Evolutionary conservation across 176 grass and related monocot genomes (phyloP).

Genomic region (Oropetium thomaeum): DNA sequence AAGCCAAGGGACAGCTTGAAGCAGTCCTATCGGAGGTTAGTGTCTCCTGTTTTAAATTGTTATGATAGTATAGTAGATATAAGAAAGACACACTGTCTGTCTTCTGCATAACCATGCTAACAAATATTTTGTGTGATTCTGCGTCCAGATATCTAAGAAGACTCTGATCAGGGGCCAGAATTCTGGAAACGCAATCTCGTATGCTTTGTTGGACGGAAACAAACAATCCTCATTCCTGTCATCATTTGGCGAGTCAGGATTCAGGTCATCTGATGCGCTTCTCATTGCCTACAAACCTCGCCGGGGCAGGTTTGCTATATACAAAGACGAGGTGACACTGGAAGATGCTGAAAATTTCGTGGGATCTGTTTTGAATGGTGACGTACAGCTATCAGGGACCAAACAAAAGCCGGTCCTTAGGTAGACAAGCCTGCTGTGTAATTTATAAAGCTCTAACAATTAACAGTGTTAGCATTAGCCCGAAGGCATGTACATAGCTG

Average conservation of each 20-base stretch:
- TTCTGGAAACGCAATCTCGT: constrained; percentile 46
- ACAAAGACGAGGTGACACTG: constrained; percentile 46
- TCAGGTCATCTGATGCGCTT: constrained; percentile 48
- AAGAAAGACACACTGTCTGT: not conserved
- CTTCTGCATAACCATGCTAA: not conserved
- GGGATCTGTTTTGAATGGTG: constrained; percentile 73
- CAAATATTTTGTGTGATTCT: constrained; percentile 9
- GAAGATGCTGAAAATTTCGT: constrained; percentile 82
- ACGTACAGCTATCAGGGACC: constrained; percentile 52
- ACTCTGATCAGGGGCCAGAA: constrained; percentile 64
- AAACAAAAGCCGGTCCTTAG: constrained; percentile 55
- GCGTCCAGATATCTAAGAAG: constrained; percentile 78
- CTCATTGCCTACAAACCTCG: constrained; percentile 82
- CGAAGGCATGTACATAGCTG: constrained; percentile 1
- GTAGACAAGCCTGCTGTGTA: constrained; percentile 25
- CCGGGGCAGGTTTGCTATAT: constrained; percentile 51
- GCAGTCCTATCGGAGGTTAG: constrained; percentile 59
- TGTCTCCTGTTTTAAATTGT: not conserved
- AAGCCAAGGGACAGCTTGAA: constrained; percentile 56
- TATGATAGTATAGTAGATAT: not conserved
- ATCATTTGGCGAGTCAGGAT: constrained; percentile 64
- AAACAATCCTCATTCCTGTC: constrained; percentile 63
- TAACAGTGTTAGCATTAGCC: not conserved
- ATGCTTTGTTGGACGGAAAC: constrained; percentile 61
- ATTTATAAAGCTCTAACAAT: constrained; percentile 18